These are phyloP conservation scores for Cercospora sesami DNA, from an alignment of 2,329 filamentous ascomycete species.

Conservation along the genomic window DNA sequence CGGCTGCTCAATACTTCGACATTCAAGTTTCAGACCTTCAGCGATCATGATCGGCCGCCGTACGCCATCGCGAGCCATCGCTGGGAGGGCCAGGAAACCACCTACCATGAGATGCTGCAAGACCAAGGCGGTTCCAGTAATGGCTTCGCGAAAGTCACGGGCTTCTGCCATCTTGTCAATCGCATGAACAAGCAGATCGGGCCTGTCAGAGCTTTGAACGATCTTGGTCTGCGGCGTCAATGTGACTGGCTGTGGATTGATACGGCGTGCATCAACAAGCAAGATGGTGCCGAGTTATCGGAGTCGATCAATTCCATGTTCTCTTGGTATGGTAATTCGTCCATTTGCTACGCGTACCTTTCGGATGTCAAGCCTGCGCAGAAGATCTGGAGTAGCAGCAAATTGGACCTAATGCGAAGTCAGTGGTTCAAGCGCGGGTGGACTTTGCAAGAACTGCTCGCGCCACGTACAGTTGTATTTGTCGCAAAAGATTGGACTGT, in stretches of 20 bases:
- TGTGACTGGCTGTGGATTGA: conserved; percentile 8
- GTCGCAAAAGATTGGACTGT: conserved; percentile 4
- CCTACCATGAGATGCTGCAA: not conserved
- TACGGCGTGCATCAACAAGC: conserved; percentile 6
- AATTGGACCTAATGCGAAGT: not conserved
- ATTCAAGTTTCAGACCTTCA: conserved; percentile 3
- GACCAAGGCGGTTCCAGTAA: not conserved
- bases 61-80: conserved; percentile 10
- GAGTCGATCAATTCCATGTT: conserved; percentile 9
- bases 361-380: not conserved
- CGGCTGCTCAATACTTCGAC: conserved; percentile 12
- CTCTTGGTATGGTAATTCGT: not conserved
- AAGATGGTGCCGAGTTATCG: not conserved
- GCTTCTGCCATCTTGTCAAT: not conserved
- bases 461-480: conserved; percentile 18
- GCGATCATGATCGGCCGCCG: not conserved
- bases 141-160: not conserved
- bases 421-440: conserved; percentile 14
- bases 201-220: not conserved
- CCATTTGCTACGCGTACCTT: conserved; percentile 3
- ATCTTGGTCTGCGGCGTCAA: not conserved
- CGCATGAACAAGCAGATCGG: not conserved
- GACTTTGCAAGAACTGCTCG: conserved; percentile 25
- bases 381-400: not conserved
- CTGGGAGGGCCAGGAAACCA: conserved; percentile 6